Evolutionary conservation across 176 grass and related monocot genomes (phyloP), one percentile per base, ranked within the genome.

Genomic region (Secale cereale): DNA sequence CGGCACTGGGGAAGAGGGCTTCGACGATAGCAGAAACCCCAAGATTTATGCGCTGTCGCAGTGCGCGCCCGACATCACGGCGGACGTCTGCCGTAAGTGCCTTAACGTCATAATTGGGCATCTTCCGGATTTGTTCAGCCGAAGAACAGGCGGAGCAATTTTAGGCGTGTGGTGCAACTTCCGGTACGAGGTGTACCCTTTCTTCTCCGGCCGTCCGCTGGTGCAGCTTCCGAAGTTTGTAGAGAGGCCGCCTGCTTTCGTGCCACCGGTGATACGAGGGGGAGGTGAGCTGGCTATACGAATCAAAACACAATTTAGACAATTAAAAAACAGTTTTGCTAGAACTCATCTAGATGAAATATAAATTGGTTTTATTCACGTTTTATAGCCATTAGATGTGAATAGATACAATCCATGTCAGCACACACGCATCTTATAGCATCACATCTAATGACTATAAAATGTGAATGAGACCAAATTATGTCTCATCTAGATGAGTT

Each of bases 21-120:
- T 86, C 16, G 73, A 37, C 16, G 73, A 48, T 1, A 1, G 1
- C 20, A 54, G 54, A 16, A 27, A 43, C 10, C 20, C 64, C 25
- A 84, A 22, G 77, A 83, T 88, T 3, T 91, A 94, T 68, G 88
- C 85, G 10, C 64, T 94, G 59, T n/a, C 78, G 28, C 89, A 94
- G 83, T 94, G 92, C 86, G 78, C 67, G 3, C 88, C 86, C 26
- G 77, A 89, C 50, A 46, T 22, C 10, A 68, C 80, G 71, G 3
- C 2, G 33, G 75, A 29, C 5, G 3, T 61, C 40, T 90, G 89
- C 66, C 65, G 80, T 76, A 23, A 1, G 15, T 94, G 90, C 66
- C 20, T 94, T 4, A 6, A 32, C 25, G 43, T 9, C 5, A 15
- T 88, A n/a, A 68, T 80, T 28, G 5, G 3, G n/a, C 29, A 50